These are phyloP conservation scores for Sphagnum tenellum DNA, from an alignment of 225 moss, liverwort and hornwort genomes.

Conservation along the genomic window DNA sequence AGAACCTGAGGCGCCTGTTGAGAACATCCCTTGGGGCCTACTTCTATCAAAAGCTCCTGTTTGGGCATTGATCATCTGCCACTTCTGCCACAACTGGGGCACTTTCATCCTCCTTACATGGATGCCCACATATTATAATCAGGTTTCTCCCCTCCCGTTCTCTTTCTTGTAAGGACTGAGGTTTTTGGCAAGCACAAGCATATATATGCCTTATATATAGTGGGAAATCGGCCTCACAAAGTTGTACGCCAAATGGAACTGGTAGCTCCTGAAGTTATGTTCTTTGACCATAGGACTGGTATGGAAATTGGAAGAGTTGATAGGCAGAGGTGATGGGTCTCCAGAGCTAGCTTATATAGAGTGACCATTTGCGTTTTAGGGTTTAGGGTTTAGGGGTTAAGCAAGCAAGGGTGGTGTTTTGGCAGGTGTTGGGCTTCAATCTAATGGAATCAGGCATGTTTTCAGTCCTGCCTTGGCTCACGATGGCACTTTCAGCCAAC, in stretches of 20 bases:
- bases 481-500: conserved; percentile 92
- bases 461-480: conserved; percentile 99
- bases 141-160: conserved; percentile 24
- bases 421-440: conserved; percentile 92
- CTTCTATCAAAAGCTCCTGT: conserved; percentile 87
- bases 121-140: conserved; percentile 99
- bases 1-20: conserved; percentile 56
- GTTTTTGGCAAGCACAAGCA: too few species aligned
- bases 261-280: too few species aligned
- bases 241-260: too few species aligned
- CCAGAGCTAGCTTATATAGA: too few species aligned
- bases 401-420: not conserved
- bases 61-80: conserved; percentile 89
- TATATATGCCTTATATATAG: too few species aligned
- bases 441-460: conserved; percentile 90
- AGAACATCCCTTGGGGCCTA: conserved; percentile 72
- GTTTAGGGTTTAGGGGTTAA: too few species aligned
- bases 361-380: too few species aligned
- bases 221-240: too few species aligned
- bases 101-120: conserved; percentile 97
- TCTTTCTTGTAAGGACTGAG: too few species aligned
- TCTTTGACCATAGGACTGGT: too few species aligned
- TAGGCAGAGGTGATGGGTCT: too few species aligned
- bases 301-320: too few species aligned
- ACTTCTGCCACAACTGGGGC: conserved; percentile 99